phyloP scores from a whole-genome alignment of 306 rosid genomes.

The Medicago lupulina region DNA sequence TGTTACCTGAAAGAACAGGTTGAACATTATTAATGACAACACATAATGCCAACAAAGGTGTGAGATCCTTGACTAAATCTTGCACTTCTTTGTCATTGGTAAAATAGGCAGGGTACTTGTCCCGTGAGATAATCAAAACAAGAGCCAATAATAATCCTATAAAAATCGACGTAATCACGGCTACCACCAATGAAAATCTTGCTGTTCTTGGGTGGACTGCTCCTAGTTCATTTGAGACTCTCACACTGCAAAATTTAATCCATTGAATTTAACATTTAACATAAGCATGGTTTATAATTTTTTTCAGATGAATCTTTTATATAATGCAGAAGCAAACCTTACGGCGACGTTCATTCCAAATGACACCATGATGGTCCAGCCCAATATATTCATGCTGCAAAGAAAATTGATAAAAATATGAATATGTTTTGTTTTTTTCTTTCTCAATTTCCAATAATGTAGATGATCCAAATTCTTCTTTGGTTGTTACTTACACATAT shows the following conservation, averaged over 20 bases:
- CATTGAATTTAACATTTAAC: not conserved
- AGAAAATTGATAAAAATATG: not conserved
- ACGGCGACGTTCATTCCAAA: conserved; percentile 78
- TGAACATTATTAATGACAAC: conserved; percentile 70
- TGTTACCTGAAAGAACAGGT: conserved; percentile 74
- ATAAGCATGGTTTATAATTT: too few relatives aligned
- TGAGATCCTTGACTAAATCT: conserved; percentile 55
- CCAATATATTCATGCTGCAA: conserved; percentile 80
- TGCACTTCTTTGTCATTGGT: conserved; percentile 52
- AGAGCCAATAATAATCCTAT: conserved; percentile 48
- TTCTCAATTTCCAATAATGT: too few relatives aligned
- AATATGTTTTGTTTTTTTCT: not conserved
- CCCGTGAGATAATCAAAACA: conserved; percentile 43
- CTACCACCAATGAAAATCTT: conserved; percentile 65
- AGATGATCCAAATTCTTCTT: too few relatives aligned
- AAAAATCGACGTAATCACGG: conserved; percentile 48
- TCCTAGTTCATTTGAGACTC: conserved; percentile 82
- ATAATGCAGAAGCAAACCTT: conserved; percentile 50
- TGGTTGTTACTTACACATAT: too few relatives aligned
- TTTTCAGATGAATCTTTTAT: not conserved
- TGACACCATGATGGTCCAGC: conserved; percentile 76
- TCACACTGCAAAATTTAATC: conserved; percentile 54
- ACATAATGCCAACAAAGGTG: conserved; percentile 61
- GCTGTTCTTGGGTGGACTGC: conserved; percentile 82
- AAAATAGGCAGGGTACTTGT: conserved; percentile 58